Evolutionary conservation across 345 rosid species (phyloP), one percentile per base, ranked within the genome.

Genomic region (Camelina hispida): DNA sequence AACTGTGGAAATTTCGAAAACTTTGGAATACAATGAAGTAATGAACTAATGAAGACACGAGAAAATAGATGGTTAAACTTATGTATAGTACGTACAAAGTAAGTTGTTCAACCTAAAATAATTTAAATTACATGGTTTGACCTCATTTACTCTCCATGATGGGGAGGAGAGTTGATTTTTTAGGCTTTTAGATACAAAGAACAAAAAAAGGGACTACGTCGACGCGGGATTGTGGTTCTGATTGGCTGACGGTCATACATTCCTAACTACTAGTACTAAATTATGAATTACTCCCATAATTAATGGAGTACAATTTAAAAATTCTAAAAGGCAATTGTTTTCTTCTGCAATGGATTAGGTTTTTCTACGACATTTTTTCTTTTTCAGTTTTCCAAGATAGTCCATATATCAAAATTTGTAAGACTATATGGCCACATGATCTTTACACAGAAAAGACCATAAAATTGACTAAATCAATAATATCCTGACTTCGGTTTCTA

Each of bases 211-310:
- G 47, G 47, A 42, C 47, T 42, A 42, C 7, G 11, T 13, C 14
- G 10, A 37, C 10, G 11, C 12, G 6, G 46, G 4, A 15, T 6
- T 15, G 50, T 53, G 50, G 51, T 15, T 34, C 15, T 16, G 25
- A n/a, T n/a, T 38, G 62, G 44, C 51, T 22, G 9, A 54, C 51
- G n/a, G 37, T 22, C 50, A 25, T 54, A 54, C 37, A 28, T 25
- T 53, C 53, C 6, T 12, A 53, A n/a, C 4, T 25, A 55, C 53
- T 68, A 42, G n/a, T 25, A 55, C 53, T 68, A 42, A 40, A 40
- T 30, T 55, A 25, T 25, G 53, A 55, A 44, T 54, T 54, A 25
- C 35, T 54, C 16, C 35, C 8, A 13, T 25, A 14, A 53, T 12
- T 28, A 28, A 4, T 28, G 8, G 4, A 12, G 15, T 38, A 3